Evolutionary conservation across 73 alveolate species (phyloP).

Genomic region (Paraurostyla sp.): DNA sequence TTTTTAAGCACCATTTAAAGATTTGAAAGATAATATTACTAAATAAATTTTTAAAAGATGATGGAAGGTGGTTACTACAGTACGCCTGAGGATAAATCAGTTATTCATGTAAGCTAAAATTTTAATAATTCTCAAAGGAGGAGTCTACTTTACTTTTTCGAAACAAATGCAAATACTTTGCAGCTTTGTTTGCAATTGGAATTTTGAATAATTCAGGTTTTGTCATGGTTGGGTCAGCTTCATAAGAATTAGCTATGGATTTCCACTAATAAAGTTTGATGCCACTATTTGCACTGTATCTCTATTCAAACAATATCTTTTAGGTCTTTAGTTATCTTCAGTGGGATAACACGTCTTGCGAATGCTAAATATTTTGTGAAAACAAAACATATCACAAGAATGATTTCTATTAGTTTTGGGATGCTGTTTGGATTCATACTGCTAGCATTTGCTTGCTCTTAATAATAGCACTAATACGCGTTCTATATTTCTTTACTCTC

Average conservation of each 20-base stretch:
- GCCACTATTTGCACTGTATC: conserved; percentile 54
- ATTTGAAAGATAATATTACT: no score
- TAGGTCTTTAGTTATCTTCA: conserved; percentile 6
- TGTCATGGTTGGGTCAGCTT: conserved; percentile 65
- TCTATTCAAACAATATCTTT: neutral
- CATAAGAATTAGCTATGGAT: conserved; percentile 31
- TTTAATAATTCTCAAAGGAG: no score
- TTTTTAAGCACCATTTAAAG: neutral
- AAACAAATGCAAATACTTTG: neutral
- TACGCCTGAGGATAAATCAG: no score
- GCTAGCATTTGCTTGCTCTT: neutral
- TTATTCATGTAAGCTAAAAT: neutral
- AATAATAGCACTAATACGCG: neutral
- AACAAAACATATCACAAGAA: neutral
- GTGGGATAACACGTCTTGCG: neutral
- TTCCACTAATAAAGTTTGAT: conserved; percentile 19
- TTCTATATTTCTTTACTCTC: conserved; percentile 38
- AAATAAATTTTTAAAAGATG: no score
- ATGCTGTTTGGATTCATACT: conserved; percentile 1
- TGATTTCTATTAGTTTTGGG: neutral
- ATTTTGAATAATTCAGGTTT: conserved; percentile 51
- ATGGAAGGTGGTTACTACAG: no score
- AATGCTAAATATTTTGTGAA: conserved; percentile 32
- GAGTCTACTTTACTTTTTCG: neutral
- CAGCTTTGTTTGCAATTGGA: conserved; percentile 36